Base-by-base conservation (phyloP, 257 asterid genomes). In the Scutellaria baicalensis region DNA sequence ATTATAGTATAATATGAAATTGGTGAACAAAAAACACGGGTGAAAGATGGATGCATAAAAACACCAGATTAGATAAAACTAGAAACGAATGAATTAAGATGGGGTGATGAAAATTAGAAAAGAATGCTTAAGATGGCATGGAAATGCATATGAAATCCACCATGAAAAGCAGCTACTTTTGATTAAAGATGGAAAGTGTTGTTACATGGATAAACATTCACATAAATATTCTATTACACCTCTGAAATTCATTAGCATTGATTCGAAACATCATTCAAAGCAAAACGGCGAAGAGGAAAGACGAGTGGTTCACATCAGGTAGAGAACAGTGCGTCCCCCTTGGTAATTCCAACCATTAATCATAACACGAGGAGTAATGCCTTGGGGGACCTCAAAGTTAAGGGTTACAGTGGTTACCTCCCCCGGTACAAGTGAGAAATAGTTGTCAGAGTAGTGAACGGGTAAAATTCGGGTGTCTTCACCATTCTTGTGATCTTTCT, bases 381-480 rank as follows among this genome's bases (percentile, higher is more conserved):
- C 94, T 0, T 82, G 42, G 6, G 94, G 89, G 52, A 79, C 95
- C 75, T 93, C 91, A 60, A 93, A 93, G 57, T 88, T 84, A n/a
- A 93, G 71, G 58, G 71, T 83, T n/a, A 89, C 76, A 3, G 81
- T 44, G 89, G 60, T 87, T 51, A 75, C 88, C 80, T 94, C 99
- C 4, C 96, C 97, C 0, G 97, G 99, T 20, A 84, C 96, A 33
- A 94, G 77, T n/a, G 97, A 94, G 80, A 94, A 89, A 68, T 91
- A 94, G 88, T 93, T 93, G 78, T 91, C 87, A 1, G 97, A 93
- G 81, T 93, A 93, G 79, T 91, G 97, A 75, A 91, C 93, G 13
- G 95, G 99, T 79, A 93, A 83, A 56, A 91, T 84, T 51, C 99
- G 77, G 27, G 93, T 85, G 70, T 89, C 99, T 62, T 81, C 86